These are phyloP conservation scores for Nematodospora anomalae DNA, from an alignment of 1,139 yeast genomes.

Conservation along the genomic window DNA sequence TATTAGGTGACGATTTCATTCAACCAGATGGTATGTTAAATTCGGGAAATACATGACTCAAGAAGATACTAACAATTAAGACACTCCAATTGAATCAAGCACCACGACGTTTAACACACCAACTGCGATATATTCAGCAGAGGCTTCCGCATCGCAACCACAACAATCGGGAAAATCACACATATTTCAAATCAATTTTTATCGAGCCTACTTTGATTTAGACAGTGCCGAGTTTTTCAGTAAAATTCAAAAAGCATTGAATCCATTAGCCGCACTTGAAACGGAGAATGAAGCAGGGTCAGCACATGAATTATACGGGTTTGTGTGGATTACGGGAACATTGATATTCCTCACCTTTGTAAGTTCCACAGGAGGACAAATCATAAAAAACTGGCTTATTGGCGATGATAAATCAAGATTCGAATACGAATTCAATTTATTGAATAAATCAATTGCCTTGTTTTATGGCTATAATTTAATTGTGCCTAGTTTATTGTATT, in stretches of 20 bases:
- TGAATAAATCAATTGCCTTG: constrained; percentile 63
- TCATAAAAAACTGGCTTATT: constrained; percentile 48
- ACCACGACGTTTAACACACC: constrained; percentile 1
- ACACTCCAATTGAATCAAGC: constrained; percentile 2
- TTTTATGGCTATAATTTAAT: constrained; percentile 72
- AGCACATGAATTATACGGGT: constrained; percentile 71
- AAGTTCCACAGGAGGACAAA: constrained; percentile 58
- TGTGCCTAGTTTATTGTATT: constrained; percentile 57
- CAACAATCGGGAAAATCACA: constrained; percentile 31
- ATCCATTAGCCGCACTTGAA: constrained; percentile 36
- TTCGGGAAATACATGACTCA: not conserved
- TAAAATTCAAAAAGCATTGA: constrained; percentile 43
- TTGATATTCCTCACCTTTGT: constrained; percentile 72
- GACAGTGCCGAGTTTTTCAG: constrained; percentile 59
- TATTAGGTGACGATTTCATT: constrained; percentile 20
- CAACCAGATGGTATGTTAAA: constrained; percentile 22
- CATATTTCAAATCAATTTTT: constrained; percentile 55
- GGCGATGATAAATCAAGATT: constrained; percentile 40
- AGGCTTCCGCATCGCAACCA: constrained; percentile 10
- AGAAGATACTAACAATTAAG: constrained; percentile 5
- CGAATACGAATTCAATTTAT: constrained; percentile 59
- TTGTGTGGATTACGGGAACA: constrained; percentile 83
- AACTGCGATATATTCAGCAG: constrained; percentile 5
- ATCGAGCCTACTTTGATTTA: constrained; percentile 61
- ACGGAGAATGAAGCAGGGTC: constrained; percentile 34